Conservation (phyloP, 2,329 filamentous ascomycete species). For the Sphaerostilbella broomeana region DNA sequence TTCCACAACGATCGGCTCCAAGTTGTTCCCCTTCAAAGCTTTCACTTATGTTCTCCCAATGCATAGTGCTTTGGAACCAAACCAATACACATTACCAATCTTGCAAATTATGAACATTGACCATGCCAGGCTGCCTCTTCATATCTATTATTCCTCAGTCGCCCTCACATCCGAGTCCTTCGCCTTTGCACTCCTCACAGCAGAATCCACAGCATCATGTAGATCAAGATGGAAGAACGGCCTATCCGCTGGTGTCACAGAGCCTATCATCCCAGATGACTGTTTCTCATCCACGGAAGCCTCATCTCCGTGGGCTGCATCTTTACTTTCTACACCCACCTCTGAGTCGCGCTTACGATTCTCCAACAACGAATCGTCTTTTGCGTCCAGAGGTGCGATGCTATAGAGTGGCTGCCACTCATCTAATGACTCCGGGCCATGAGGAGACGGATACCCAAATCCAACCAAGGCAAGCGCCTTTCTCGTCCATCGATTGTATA, state of each 20-base stretch:
- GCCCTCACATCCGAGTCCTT: too few relatives aligned
- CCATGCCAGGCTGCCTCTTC: too few relatives aligned
- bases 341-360: too few relatives aligned
- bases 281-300: neutral
- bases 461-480: slow-evolving; percentile 49
- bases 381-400: slow-evolving; percentile 21
- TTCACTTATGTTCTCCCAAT: too few relatives aligned
- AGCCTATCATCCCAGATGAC: slow-evolving; percentile 14
- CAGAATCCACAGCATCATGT: slow-evolving; percentile 34
- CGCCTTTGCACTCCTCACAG: slow-evolving; percentile 22
- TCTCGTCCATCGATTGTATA: slow-evolving; percentile 51
- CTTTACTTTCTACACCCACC: slow-evolving; percentile 14
- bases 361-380: slow-evolving; percentile 14
- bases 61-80: too few relatives aligned
- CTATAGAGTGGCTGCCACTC: slow-evolving; percentile 30
- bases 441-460: slow-evolving; percentile 41
- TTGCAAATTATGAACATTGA: too few relatives aligned
- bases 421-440: slow-evolving; percentile 21
- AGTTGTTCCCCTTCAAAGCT: too few relatives aligned
- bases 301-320: too few relatives aligned
- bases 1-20: too few relatives aligned
- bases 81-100: too few relatives aligned
- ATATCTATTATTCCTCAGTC: too few relatives aligned
- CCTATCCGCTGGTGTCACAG: slow-evolving; percentile 35
- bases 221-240: slow-evolving; percentile 45